phyloP scores from a whole-genome alignment of 331 rosid genomes.

The Cydonia oblonga region DNA sequence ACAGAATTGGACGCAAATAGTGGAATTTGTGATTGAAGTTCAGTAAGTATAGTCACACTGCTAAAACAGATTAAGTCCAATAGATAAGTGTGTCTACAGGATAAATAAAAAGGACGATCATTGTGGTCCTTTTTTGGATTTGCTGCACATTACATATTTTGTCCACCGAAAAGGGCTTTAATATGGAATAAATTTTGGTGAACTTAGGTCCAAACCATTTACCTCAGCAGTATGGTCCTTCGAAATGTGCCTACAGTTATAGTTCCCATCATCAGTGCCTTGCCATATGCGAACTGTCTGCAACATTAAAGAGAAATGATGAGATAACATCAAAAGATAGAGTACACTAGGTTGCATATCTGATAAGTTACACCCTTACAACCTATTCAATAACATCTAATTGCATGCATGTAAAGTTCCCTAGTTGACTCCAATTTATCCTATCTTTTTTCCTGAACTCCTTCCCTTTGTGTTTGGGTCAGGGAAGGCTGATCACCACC shows the following conservation, averaged over 20 bases:
- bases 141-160: no score
- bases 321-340: not conserved
- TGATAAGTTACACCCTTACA: not conserved
- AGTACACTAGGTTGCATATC: not conserved
- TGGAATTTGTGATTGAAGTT: not conserved
- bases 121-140: no score
- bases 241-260: constrained; percentile 60
- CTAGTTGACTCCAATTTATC: not conserved
- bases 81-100: no score
- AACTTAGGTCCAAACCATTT: not conserved
- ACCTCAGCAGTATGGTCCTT: constrained; percentile 94
- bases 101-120: no score
- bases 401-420: not conserved
- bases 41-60: not conserved
- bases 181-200: no score
- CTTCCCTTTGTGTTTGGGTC: not conserved
- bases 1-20: not conserved
- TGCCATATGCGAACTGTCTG: constrained; percentile 97
- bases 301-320: constrained; percentile 9
- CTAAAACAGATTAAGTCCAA: not conserved
- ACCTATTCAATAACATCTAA: not conserved
- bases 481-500: not conserved
- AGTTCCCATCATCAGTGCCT: constrained; percentile 68
- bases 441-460: no score
- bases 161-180: no score